Evolutionary conservation across 2,329 filamentous ascomycete genomes (phyloP).

Genomic region (Xylaria hypoxylon): DNA sequence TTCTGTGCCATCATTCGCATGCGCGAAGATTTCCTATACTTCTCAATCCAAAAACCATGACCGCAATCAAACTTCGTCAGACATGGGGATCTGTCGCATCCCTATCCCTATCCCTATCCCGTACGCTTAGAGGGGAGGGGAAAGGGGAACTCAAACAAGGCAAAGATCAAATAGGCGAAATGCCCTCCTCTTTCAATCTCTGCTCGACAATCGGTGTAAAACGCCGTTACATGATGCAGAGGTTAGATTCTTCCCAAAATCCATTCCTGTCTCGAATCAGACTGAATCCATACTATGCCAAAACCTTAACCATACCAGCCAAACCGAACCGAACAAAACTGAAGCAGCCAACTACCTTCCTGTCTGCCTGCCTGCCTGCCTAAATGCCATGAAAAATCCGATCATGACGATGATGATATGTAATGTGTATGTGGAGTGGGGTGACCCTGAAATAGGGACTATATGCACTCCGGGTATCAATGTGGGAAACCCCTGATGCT

Average conservation of each 20-base stretch:
- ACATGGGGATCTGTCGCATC: neutral
- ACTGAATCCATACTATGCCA: conserved; percentile 15
- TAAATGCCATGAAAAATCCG: conserved; percentile 33
- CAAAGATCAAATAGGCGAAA: conserved; percentile 20
- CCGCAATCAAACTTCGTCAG: neutral
- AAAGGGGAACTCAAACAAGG: conserved; percentile 23
- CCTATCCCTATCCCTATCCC: neutral
- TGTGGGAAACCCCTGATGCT: conserved; percentile 48
- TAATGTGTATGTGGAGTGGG: conserved; percentile 48
- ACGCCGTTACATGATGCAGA: conserved; percentile 50
- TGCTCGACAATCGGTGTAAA: conserved; percentile 42
- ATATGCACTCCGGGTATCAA: conserved; percentile 53
- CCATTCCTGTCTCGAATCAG: conserved; percentile 31
- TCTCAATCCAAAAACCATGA: neutral
- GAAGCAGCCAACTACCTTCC: conserved; percentile 31
- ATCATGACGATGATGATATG: conserved; percentile 25
- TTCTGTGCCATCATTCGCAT: neutral
- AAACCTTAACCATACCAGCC: conserved; percentile 14
- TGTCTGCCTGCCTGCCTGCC: conserved; percentile 1
- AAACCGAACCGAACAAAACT: conserved; percentile 38
- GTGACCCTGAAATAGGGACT: conserved; percentile 43
- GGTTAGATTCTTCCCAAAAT: conserved; percentile 27
- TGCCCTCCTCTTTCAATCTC: conserved; percentile 37
- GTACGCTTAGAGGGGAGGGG: neutral
- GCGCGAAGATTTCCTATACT: neutral